A percentile compares a stretch with the other conserved stretches of the same genome.
Conservation (phyloP, 495 filamentous ascomycete genomes). For the Penicillium turbatum region DNA sequence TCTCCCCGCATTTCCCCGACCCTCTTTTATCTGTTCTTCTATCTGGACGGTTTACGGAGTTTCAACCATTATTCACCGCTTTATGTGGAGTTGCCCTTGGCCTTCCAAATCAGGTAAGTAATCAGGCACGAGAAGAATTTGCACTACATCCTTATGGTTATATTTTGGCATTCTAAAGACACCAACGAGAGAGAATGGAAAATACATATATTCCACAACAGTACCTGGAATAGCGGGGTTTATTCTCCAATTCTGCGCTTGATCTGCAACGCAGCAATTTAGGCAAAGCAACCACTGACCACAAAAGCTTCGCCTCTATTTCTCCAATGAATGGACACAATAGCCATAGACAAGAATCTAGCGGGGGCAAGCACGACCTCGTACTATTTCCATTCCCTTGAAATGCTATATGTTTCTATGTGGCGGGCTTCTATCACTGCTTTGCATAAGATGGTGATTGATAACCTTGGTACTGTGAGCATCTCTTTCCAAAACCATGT, state of each 20-base stretch:
- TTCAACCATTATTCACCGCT: background rate
- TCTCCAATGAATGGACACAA: background rate
- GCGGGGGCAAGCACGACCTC: background rate
- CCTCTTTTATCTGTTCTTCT: background rate
- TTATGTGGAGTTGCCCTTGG: background rate
- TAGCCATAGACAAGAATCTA: background rate
- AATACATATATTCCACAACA: no score
- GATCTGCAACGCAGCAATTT: background rate
- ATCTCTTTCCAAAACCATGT: no score
- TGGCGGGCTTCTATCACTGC: no score
- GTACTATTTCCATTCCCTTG: no score
- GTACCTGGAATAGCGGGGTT: no score
- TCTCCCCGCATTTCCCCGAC: constrained; percentile 23
- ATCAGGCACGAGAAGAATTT: background rate
- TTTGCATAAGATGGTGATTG: no score
- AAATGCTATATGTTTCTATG: no score
- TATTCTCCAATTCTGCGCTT: no score
- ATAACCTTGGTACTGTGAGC: no score
- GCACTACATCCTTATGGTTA: background rate
- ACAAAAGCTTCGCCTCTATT: background rate
- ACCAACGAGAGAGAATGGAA: no score
- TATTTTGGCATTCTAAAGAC: no score
- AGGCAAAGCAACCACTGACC: background rate
- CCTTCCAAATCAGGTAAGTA: background rate
- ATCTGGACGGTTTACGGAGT: background rate